phyloP scores from a whole-genome alignment of 805 yeast species.

The Yamadazyma paraphyllophila region DNA sequence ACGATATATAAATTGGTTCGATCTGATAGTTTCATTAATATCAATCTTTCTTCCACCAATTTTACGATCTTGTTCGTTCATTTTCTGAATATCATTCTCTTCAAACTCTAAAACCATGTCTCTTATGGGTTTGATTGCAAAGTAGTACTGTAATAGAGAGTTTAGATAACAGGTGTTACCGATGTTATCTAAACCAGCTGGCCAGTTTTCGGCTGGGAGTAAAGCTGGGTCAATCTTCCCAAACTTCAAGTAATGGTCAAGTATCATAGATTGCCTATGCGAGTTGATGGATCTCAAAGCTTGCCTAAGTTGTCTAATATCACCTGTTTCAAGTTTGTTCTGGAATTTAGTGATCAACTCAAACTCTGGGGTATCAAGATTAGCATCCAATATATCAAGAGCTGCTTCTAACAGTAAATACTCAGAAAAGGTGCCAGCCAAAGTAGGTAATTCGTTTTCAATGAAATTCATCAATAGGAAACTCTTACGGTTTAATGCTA shows the following conservation, averaged over 20 bases:
- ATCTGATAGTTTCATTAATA: conserved; percentile 72
- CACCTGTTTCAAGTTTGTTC: conserved; percentile 29
- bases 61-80: conserved; percentile 36
- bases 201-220: conserved; percentile 66
- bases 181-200: conserved; percentile 89
- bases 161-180: conserved; percentile 96
- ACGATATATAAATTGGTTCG: conserved; percentile 76
- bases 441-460: conserved; percentile 40
- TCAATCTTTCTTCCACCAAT: conserved; percentile 87
- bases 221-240: conserved; percentile 62
- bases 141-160: conserved; percentile 86
- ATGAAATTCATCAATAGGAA: conserved; percentile 55
- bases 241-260: conserved; percentile 53
- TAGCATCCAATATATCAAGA: conserved; percentile 47
- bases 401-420: conserved; percentile 32
- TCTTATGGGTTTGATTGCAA: conserved; percentile 79
- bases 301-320: conserved; percentile 54
- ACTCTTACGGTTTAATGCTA: conserved; percentile 60
- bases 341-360: conserved; percentile 50
- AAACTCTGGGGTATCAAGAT: conserved; percentile 53
- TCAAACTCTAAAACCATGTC: conserved; percentile 59
- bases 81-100: conserved; percentile 19
- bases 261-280: conserved; percentile 51
- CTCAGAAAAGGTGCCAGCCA: conserved; percentile 8
- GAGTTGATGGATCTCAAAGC: conserved; percentile 58